A percentile compares a stretch with the other conserved stretches of the same genome.
phyloP scores from a whole-genome alignment of 1,284 basidiomycete species.

The Cystobasidiaceae sp. region DNA sequence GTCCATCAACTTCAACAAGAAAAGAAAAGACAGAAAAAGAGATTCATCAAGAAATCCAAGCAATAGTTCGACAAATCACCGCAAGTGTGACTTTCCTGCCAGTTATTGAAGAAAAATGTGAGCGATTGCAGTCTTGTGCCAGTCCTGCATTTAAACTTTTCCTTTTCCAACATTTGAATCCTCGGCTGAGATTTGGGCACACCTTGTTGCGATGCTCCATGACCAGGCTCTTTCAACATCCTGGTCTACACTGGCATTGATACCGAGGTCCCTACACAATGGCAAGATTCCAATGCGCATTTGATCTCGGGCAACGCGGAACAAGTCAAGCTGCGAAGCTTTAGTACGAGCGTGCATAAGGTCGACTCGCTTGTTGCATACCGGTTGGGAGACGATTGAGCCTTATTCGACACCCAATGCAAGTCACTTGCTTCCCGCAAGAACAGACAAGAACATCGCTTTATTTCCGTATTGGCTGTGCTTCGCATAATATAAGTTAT shows the following conservation, averaged over 20 bases:
- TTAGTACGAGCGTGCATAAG: slow-evolving; percentile 48
- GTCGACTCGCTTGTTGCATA: slow-evolving; percentile 50
- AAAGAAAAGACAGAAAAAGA: slow-evolving; percentile 67
- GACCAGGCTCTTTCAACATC: slow-evolving; percentile 73
- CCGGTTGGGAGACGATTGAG: slow-evolving; percentile 44
- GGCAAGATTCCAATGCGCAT: slow-evolving; percentile 91
- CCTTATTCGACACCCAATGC: too few relatives aligned
- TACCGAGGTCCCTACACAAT: slow-evolving; percentile 80
- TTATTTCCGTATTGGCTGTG: too few relatives aligned
- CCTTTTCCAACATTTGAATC: too few relatives aligned
- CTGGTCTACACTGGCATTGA: slow-evolving; percentile 81
- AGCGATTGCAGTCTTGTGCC: slow-evolving; percentile 47
- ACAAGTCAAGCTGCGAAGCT: slow-evolving; percentile 49
- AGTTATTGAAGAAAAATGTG: slow-evolving; percentile 87
- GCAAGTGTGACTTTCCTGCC: slow-evolving; percentile 93
- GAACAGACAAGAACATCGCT: too few relatives aligned
- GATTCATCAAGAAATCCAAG: slow-evolving; percentile 94
- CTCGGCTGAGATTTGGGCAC: too few relatives aligned
- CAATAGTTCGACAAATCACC: slow-evolving; percentile 97
- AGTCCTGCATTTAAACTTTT: too few relatives aligned
- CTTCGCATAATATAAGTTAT: too few relatives aligned
- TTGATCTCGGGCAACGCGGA: slow-evolving; percentile 68
- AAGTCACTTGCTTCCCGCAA: too few relatives aligned
- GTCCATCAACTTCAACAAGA: too few relatives aligned
- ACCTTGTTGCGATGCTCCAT: too few relatives aligned